These are phyloP conservation scores for Ilyonectria sp. DNA, from an alignment of 2,329 filamentous ascomycete genomes.

Conservation along the genomic window DNA sequence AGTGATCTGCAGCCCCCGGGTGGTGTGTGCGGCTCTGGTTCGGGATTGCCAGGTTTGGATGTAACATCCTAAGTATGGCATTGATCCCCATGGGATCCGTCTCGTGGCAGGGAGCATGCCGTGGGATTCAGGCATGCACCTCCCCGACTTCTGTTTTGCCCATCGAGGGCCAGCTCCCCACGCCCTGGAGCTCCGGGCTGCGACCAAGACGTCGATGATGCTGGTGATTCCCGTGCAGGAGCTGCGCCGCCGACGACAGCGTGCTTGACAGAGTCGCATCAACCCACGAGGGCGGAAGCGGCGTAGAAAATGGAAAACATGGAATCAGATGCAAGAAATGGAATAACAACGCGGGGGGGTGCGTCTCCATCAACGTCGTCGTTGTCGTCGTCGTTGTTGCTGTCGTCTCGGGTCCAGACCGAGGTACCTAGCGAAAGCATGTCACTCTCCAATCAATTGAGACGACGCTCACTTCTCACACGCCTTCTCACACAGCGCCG, in stretches of 20 bases:
- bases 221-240: constrained; percentile 8
- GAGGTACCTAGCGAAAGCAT: not conserved
- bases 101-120: not conserved
- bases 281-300: constrained; percentile 18
- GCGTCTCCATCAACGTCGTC: constrained; percentile 16
- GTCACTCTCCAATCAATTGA: not conserved
- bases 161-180: constrained; percentile 9
- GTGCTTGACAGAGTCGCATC: constrained; percentile 22
- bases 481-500: not conserved
- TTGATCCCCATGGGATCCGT: constrained; percentile 7
- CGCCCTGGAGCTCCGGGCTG: not conserved
- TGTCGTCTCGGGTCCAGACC: not conserved
- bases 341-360: not conserved
- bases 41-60: constrained; percentile 26
- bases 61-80: constrained; percentile 18
- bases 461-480: no score
- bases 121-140: not conserved
- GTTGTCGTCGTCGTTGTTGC: no score
- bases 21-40: constrained; percentile 31
- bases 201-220: not conserved
- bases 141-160: not conserved
- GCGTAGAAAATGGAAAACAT: constrained; percentile 15
- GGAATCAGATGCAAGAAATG: constrained; percentile 14
- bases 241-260: constrained; percentile 25
- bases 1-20: constrained; percentile 28